Base-by-base conservation (phyloP, 2,329 filamentous ascomycete species). In the Calycina herbarum region DNA sequence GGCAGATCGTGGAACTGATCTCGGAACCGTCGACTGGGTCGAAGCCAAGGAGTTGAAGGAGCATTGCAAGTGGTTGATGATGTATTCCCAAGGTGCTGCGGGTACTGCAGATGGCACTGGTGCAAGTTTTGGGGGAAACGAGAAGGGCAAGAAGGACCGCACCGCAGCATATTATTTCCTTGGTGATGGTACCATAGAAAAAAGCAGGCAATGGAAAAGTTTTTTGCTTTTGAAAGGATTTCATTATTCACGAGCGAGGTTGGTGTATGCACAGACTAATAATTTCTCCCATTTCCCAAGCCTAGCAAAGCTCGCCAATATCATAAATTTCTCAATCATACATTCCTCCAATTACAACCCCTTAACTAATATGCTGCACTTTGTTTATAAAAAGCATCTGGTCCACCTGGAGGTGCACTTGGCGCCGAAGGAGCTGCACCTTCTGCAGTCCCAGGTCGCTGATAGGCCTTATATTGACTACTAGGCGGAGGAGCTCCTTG, bases 31-130 rank as follows among this genome's bases (percentile, higher is more conserved):
- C 48, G 91, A 93, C 68, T 93, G 93, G 85, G 89, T 93, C 70
- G 87, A 90, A 61, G 95, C 95, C 8, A 94, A 95, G 74, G 90
- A 95, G 59, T 81, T 93, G 71, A 97, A 97, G 77, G 92, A 98
- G 76, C 95, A 99, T 77, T 97, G 97, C 80, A 94, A 93, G 74
- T 98, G 94, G 92, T 84, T 99, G 62, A 97, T 98, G 91, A 95
- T 98, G 91, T 99, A 97, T 78, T 97, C 93, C 1, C 89, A 93
- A 76, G 91, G 88, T 75, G 92, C 86, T 8, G 85, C 85, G 42
- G 85, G 83, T 27, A 84, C 83, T 27, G 83, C 88, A 65, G 87
- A 89, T 68, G 84, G 86, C 27, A 80, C 84, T 6, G 83, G 85
- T 45, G 83, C 85, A 61, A 87, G 89, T 33, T 81, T 89, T 40